A percentile compares a stretch with the other conserved stretches of the same genome.
Conservation (phyloP, 768 basidiomycete genomes). For the Kockovaella imperatae region DNA sequence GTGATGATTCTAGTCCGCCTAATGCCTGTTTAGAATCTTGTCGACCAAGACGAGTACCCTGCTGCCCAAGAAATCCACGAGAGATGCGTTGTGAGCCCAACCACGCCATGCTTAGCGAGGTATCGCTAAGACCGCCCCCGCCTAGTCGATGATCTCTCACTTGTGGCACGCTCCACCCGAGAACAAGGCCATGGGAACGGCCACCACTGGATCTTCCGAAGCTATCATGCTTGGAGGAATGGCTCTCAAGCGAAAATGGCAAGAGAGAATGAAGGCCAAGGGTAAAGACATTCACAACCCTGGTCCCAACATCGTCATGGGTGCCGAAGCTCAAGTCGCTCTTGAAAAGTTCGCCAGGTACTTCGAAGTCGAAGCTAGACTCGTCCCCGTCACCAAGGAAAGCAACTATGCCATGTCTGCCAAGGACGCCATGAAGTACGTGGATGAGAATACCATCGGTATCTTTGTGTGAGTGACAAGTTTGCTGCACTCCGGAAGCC, state of each 20-base stretch:
- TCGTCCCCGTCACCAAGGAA: constrained; percentile 60
- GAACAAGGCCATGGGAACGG: constrained; percentile 56
- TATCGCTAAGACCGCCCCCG: constrained; percentile 17
- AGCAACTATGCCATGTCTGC: constrained; percentile 72
- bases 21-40: constrained; percentile 49
- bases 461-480: constrained; percentile 52
- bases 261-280: constrained; percentile 55
- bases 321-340: constrained; percentile 61
- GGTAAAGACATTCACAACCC: constrained; percentile 63
- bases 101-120: constrained; percentile 9
- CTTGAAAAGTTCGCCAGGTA: constrained; percentile 64
- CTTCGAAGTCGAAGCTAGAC: constrained; percentile 58
- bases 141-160: constrained; percentile 55
- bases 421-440: constrained; percentile 56
- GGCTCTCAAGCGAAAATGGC: constrained; percentile 65
- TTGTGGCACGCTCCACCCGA: constrained; percentile 60
- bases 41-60: constrained; percentile 65
- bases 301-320: constrained; percentile 50
- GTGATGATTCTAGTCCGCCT: neutral
- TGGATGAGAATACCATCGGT: constrained; percentile 64
- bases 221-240: constrained; percentile 67
- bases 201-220: constrained; percentile 64
- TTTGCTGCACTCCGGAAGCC: constrained; percentile 42
- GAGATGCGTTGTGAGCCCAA: constrained; percentile 34
- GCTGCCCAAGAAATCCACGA: constrained; percentile 39